These are phyloP conservation scores for Trichoderma aggressivum DNA, from an alignment of 2,329 filamentous ascomycete genomes.

Conservation along the genomic window DNA sequence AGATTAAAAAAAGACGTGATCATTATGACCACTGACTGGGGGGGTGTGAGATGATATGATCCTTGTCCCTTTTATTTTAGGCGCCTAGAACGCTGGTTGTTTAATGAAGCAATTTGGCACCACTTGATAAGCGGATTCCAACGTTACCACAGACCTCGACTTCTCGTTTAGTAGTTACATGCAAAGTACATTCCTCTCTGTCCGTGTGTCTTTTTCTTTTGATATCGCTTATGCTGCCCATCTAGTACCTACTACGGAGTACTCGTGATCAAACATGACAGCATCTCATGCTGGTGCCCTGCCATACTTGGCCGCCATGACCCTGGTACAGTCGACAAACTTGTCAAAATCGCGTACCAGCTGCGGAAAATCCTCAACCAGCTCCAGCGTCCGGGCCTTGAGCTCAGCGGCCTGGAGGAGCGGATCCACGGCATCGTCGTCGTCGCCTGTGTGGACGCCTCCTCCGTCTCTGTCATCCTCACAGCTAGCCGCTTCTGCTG, in stretches of 20 bases:
- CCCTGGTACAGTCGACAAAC: conserved; percentile 23
- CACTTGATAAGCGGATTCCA: neutral
- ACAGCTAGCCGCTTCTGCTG: neutral
- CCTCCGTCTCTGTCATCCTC: neutral
- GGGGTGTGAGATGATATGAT: neutral
- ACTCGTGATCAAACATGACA: neutral
- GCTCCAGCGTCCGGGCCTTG: conserved; percentile 23
- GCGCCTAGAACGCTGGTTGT: neutral
- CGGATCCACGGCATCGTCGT: neutral
- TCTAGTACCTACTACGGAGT: no score
- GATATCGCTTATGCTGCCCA: neutral
- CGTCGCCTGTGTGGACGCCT: neutral
- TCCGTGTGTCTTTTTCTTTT: neutral
- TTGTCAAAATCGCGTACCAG: conserved; percentile 30
- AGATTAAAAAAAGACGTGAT: neutral
- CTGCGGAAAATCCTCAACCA: conserved; percentile 28
- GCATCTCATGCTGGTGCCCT: neutral
- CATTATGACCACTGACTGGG: neutral
- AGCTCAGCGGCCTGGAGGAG: conserved; percentile 23
- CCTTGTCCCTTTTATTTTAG: neutral
- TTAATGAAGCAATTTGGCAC: neutral
- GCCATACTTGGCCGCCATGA: conserved; percentile 7
- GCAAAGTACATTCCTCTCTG: neutral
- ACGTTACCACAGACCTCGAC: neutral
- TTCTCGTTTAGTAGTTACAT: neutral